Conservation (phyloP, 306 rosid species). For the Dicorynia guianensis region DNA sequence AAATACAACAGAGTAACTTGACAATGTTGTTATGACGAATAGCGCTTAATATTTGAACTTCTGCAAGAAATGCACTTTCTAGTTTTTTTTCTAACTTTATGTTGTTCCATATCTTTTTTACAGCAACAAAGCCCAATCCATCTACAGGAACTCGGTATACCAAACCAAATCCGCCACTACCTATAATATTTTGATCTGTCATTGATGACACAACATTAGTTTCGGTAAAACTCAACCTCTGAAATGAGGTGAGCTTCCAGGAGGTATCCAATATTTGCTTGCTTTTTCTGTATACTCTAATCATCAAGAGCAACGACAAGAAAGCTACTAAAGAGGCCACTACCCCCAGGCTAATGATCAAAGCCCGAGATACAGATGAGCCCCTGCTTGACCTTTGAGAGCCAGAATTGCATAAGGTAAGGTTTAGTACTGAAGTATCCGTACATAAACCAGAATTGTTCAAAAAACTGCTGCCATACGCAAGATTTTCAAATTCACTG, state of each 20-base stretch:
- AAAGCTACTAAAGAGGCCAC: slow-evolving; percentile 33
- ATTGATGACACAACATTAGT: slow-evolving; percentile 59
- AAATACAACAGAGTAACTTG: slow-evolving; percentile 71
- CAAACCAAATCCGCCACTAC: slow-evolving; percentile 81
- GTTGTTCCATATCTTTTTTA: slow-evolving; percentile 65
- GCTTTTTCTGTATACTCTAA: slow-evolving; percentile 43
- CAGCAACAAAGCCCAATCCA: slow-evolving; percentile 61
- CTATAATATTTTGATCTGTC: slow-evolving; percentile 61
- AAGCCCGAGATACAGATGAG: slow-evolving; percentile 52
- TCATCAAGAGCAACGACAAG: slow-evolving; percentile 29
- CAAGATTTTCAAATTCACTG: slow-evolving; percentile 47
- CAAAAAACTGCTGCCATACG: slow-evolving; percentile 61
- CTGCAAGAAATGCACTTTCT: slow-evolving; percentile 71
- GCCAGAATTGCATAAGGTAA: too few species aligned
- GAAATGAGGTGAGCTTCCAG: slow-evolving; percentile 79
- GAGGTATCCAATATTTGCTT: slow-evolving; percentile 42
- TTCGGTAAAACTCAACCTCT: slow-evolving; percentile 66
- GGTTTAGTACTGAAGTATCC: too few species aligned
- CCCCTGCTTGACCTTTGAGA: slow-evolving; percentile 40
- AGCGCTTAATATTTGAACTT: slow-evolving; percentile 70
- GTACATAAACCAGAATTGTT: too few species aligned
- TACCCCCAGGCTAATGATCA: slow-evolving; percentile 49
- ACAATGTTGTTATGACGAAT: slow-evolving; percentile 86
- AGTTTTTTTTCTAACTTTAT: slow-evolving; percentile 63
- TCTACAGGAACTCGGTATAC: slow-evolving; percentile 65